phyloP scores from a whole-genome alignment of 192 early-diverging fungal genomes.

The Backusella macrospora region DNA sequence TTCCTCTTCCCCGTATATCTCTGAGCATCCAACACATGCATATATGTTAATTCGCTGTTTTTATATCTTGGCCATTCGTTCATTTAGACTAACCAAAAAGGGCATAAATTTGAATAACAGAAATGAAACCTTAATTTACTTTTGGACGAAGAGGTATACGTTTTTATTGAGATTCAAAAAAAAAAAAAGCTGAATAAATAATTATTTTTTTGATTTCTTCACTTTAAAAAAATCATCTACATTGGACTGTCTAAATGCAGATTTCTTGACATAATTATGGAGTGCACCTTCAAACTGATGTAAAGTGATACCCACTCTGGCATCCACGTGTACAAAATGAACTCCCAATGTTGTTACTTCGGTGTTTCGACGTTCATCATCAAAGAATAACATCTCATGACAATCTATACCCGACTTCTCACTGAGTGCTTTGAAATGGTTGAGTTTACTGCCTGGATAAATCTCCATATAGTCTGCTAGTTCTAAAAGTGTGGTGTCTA shows the following conservation, averaged over 20 bases:
- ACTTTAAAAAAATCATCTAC: conserved; percentile 14
- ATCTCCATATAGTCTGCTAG: conserved; percentile 40
- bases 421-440: conserved; percentile 38
- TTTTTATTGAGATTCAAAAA: too few species aligned
- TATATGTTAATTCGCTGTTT: too few species aligned
- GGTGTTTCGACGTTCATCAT: conserved; percentile 44
- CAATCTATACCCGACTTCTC: conserved; percentile 40
- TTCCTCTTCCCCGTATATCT: too few species aligned
- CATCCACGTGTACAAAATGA: conserved; percentile 38
- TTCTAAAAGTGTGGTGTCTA: conserved; percentile 30
- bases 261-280: conserved; percentile 4
- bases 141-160: too few species aligned
- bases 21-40: too few species aligned
- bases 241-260: conserved; percentile 13
- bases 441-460: conserved; percentile 40
- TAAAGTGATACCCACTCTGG: conserved; percentile 37
- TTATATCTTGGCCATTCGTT: too few species aligned
- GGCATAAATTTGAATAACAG: too few species aligned
- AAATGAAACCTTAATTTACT: too few species aligned
- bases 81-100: too few species aligned
- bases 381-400: conserved; percentile 54
- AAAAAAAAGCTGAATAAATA: too few species aligned
- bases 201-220: too few species aligned
- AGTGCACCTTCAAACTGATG: conserved; percentile 32
- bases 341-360: conserved; percentile 48